These are phyloP conservation scores for Tolypocladium nubicola DNA, from an alignment of 2,329 filamentous ascomycete genomes.

Conservation along the genomic window DNA sequence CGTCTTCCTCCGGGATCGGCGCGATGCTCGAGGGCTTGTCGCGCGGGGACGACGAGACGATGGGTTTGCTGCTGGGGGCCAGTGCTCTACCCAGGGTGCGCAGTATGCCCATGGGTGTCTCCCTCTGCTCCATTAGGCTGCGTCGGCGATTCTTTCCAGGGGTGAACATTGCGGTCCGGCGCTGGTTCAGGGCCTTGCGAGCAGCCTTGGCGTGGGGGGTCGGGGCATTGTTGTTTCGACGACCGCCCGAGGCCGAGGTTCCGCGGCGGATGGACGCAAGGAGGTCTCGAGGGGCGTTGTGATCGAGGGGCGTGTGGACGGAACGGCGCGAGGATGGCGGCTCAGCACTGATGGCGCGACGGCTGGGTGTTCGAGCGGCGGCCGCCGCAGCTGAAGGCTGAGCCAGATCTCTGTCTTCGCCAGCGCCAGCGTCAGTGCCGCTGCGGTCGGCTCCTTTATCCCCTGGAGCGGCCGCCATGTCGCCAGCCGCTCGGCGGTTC, in stretches of 20 bases:
- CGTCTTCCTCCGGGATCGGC: slow-evolving; percentile 21
- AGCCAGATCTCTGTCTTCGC: background rate
- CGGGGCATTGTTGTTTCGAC: slow-evolving; percentile 29
- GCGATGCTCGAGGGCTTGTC: slow-evolving; percentile 16
- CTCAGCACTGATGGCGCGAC: slow-evolving; percentile 19
- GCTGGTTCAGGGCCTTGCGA: slow-evolving; percentile 45
- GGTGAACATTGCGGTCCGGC: slow-evolving; percentile 48
- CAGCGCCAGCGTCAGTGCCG: too few species aligned
- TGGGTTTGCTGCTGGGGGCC: slow-evolving; percentile 34
- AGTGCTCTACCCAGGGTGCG: slow-evolving; percentile 43
- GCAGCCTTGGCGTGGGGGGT: slow-evolving; percentile 55
- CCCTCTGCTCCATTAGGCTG: slow-evolving; percentile 44
- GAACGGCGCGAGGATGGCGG: slow-evolving; percentile 28
- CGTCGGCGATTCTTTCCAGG: slow-evolving; percentile 48
- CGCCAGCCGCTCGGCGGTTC: background rate
- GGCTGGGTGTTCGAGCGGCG: slow-evolving; percentile 15
- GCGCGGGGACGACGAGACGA: slow-evolving; percentile 32
- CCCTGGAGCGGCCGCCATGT: background rate
- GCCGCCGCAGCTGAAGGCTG: background rate
- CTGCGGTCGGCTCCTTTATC: background rate
- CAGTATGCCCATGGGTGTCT: slow-evolving; percentile 43
- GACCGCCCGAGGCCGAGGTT: slow-evolving; percentile 33
- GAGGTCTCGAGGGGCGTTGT: slow-evolving; percentile 21
- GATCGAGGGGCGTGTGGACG: slow-evolving; percentile 32
- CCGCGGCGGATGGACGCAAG: slow-evolving; percentile 28